These are phyloP conservation scores for Rhododendron vialii DNA, from an alignment of 148 eudicot species.

Conservation along the genomic window DNA sequence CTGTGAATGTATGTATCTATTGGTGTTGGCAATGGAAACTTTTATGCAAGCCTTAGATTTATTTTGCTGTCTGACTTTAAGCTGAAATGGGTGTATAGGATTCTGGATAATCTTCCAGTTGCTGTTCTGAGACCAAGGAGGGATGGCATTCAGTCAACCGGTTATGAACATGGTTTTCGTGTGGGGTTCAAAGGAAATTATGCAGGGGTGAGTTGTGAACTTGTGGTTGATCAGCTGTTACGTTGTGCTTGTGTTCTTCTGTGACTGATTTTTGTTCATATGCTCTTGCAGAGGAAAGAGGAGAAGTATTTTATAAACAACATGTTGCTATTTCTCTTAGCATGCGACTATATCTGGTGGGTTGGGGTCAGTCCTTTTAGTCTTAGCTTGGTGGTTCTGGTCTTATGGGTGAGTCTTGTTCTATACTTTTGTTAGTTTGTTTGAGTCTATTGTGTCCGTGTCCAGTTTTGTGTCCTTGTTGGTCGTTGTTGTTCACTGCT, in stretches of 20 bases:
- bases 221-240: not conserved
- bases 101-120: constrained; percentile 57
- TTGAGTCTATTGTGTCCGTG: no score
- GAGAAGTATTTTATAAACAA: constrained; percentile 51
- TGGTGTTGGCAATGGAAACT: not conserved
- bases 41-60: not conserved
- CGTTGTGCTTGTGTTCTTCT: constrained; percentile 1
- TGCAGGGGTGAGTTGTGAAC: constrained; percentile 39
- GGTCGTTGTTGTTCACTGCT: no score
- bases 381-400: no score
- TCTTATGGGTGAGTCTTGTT: no score
- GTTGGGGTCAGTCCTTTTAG: no score
- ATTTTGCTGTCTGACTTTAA: not conserved
- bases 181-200: constrained; percentile 59
- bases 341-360: no score
- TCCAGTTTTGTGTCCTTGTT: no score
- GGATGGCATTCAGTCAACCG: constrained; percentile 41
- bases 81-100: constrained; percentile 29
- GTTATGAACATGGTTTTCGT: constrained; percentile 54
- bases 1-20: not conserved
- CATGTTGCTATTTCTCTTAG: no score
- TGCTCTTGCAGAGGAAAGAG: constrained; percentile 43
- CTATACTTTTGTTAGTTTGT: no score
- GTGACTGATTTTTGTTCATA: not conserved
- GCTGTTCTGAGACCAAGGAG: constrained; percentile 53